Evolutionary conservation across 129 eudicot species (phyloP).

Genomic region (Arctium minus): DNA sequence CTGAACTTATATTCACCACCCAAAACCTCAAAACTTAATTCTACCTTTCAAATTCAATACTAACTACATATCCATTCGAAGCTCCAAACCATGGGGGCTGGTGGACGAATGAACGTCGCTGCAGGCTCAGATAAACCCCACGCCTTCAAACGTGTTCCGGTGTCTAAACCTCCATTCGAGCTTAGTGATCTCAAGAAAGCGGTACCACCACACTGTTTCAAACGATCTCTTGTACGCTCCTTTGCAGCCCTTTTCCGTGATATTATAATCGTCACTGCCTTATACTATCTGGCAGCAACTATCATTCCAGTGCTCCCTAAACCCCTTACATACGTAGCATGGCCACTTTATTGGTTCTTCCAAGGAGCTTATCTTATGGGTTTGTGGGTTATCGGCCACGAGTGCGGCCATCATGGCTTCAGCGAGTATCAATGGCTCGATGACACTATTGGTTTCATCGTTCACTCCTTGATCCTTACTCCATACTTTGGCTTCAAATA

Average conservation of each 20-base stretch:
- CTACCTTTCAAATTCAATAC: background rate
- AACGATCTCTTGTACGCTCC: constrained; percentile 26
- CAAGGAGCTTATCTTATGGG: constrained; percentile 35
- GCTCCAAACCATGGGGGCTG: constrained; percentile 20
- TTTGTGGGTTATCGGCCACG: constrained; percentile 37
- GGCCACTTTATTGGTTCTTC: constrained; percentile 35
- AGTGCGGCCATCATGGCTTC: constrained; percentile 36
- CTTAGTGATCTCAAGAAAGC: constrained; percentile 36
- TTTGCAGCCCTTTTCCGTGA: constrained; percentile 22
- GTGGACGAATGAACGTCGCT: constrained; percentile 1
- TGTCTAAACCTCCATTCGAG: constrained; percentile 27
- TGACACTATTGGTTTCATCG: constrained; percentile 27
- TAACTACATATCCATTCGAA: background rate
- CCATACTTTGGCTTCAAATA: constrained; percentile 34
- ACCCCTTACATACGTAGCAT: constrained; percentile 25
- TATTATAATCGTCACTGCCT: background rate
- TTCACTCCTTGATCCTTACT: constrained; percentile 19
- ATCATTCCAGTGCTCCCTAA: constrained; percentile 23
- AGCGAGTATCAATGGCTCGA: constrained; percentile 35
- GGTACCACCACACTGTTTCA: constrained; percentile 39
- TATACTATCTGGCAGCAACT: constrained; percentile 27
- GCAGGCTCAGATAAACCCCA: background rate
- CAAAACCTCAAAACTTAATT: background rate
- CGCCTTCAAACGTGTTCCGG: constrained; percentile 24
- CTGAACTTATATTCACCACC: background rate